Evolutionary conservation across 2,329 filamentous ascomycete genomes (phyloP), one percentile per base, ranked within the genome.

Genomic region (Paraphoma chrysanthemicola): DNA sequence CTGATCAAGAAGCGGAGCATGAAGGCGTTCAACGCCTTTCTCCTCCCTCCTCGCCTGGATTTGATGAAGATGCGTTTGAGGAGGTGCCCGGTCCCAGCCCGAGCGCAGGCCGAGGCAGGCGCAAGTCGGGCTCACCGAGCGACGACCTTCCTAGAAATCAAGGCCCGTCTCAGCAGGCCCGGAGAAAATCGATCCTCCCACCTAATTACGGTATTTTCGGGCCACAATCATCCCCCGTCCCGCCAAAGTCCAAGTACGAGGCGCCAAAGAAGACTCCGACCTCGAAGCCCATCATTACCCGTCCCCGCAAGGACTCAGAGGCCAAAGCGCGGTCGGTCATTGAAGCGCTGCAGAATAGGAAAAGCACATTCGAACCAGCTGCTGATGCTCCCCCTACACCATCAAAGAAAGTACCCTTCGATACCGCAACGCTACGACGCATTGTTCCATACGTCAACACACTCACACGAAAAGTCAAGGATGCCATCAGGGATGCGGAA

Each of bases 1-100:
- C 91, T 44, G 88, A 88, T 44, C 81, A 88, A 60, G 86, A 88
- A 64, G 85, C 85, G 45, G 85, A 88, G 51, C 85, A 88, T 28
- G 84, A 87, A 56, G 78, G 82, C 17, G 78, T 80, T 18, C 81
- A 82, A 33, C 80, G 81, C 39, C 76, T 80, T 36, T 86, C 85
- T 7, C 74, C 76, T 33, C 84, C 85, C 6, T 87, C 85, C 1
- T 82, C 81, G 12, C 83, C 86, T 3, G 83, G 81, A 9, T 84
- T 85, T 64, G 85, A 87, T 64, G 83, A 84, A 60, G 82, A 83
- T 64, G 82, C 81, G 47, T 86, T 86, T 52, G 85, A 87, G 52
- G 84, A 85, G 39, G 79, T 81, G 53, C 77, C 79, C 36, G 71
- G 75, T 8, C 69, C 77, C 57, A 72, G 64, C 48, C 70, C 72